Base-by-base conservation (phyloP, 148 eudicot species). In the Beta vulgaris region DNA sequence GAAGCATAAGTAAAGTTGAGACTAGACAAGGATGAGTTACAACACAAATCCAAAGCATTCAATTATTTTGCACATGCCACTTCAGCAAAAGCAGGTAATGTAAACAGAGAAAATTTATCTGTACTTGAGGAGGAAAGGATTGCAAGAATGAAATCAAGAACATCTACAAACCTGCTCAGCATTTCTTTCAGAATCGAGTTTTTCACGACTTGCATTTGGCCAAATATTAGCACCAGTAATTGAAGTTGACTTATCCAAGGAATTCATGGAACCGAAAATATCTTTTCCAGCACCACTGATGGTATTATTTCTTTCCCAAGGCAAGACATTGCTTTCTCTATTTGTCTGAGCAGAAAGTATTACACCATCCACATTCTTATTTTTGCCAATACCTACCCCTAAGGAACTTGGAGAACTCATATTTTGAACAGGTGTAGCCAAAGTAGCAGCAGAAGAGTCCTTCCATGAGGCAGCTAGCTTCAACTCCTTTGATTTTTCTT, bases 401-500 rank as follows among this genome's bases (percentile, higher is more conserved):
- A 73, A 73, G 12, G 53, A 48, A 73, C 39, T 44, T 37, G 54
- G 48, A 39, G 64, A 76, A 59, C 76, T 43, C 7, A 55, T 72
- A 43, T 46, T 78, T 62, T 78, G 83, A 49, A 63, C 77, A 1
- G 57, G 70, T 65, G 65, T 34, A 49, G 65, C 66, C 71, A 69
- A 84, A 67, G 79, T 68, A 67, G 81, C 57, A 73, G 82, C 51
- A 31, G 91, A 67, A 63, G 83, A 60, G 40, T 74, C 92, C 69
- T 79, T 88, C 84, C 86, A 78, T 75, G 84, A 79, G 71, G 86
- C 71, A 31, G 82, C 92, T 46, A 89, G 76, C 85, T 84, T 87
- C 82, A 90, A 77, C 79, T 95, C 97, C 74, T 86, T 88, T 57
- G 83, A 83, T 80, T 75, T 87, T 44, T 92, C 91, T 76, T 85